Conservation (phyloP, 352 stramenopile genomes). For the Globisporangium megalacanthum region DNA sequence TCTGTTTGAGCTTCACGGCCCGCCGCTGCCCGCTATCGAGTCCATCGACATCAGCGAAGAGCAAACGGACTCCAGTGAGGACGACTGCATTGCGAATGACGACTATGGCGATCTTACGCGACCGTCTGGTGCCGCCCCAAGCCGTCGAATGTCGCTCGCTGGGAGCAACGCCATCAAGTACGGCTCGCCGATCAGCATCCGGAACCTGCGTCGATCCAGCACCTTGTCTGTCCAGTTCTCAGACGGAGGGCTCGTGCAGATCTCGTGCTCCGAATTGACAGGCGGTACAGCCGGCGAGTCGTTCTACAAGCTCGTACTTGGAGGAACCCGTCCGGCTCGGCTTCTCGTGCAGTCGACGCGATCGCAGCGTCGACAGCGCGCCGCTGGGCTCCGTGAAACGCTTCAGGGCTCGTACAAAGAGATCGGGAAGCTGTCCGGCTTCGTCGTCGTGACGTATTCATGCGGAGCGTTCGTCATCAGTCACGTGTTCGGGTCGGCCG, state of each 20-base stretch:
- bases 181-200: constrained; percentile 33
- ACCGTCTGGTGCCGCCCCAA: background rate
- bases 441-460: constrained; percentile 53
- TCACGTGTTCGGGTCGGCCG: constrained; percentile 38
- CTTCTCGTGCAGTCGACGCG: constrained; percentile 42
- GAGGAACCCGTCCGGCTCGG: constrained; percentile 43
- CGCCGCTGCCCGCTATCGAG: constrained; percentile 38
- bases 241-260: constrained; percentile 39
- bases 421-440: constrained; percentile 53
- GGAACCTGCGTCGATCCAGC: constrained; percentile 39
- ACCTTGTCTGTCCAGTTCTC: constrained; percentile 50
- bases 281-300: constrained; percentile 24
- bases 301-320: constrained; percentile 53
- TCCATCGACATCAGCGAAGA: constrained; percentile 43
- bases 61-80: constrained; percentile 6
- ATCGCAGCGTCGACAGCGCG: constrained; percentile 15
- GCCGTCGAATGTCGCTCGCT: constrained; percentile 14
- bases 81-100: constrained; percentile 8
- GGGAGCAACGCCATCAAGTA: constrained; percentile 25
- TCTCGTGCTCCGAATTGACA: constrained; percentile 43
- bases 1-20: constrained; percentile 66
- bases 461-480: constrained; percentile 40
- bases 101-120: constrained; percentile 4
- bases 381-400: constrained; percentile 35
- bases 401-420: constrained; percentile 55